phyloP scores from a whole-genome alignment of 1,284 basidiomycete species.

The Wallemia mellicola region DNA sequence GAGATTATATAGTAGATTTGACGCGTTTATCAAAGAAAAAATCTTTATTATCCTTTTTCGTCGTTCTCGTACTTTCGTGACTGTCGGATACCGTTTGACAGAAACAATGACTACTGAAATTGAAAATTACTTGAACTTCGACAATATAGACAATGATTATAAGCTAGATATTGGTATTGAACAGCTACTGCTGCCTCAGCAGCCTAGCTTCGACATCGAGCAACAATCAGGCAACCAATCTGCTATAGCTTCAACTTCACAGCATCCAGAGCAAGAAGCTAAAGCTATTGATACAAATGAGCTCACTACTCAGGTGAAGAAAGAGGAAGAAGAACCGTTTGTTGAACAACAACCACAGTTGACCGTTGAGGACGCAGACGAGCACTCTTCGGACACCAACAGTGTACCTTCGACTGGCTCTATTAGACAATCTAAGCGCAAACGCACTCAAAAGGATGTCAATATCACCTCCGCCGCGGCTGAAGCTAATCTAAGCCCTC shows the following conservation, averaged over 20 bases:
- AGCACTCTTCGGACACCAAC: background rate
- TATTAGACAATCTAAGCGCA: background rate
- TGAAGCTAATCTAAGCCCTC: constrained; percentile 25
- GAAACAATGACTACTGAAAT: background rate
- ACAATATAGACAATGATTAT: background rate
- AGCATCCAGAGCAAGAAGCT: no score
- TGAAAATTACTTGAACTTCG: background rate
- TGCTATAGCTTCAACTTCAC: no score
- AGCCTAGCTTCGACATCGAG: background rate
- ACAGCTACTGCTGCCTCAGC: background rate
- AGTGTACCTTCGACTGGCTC: background rate
- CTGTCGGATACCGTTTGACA: background rate
- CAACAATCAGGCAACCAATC: no score
- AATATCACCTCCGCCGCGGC: background rate
- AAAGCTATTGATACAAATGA: background rate
- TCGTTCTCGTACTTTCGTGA: background rate
- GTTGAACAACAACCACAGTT: no score
- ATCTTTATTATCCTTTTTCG: background rate
- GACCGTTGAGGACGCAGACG: background rate
- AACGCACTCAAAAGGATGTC: background rate
- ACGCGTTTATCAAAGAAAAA: background rate
- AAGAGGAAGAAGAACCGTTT: background rate
- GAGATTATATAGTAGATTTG: no score
- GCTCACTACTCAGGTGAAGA: background rate
- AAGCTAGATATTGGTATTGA: background rate